Evolutionary conservation across 2,329 filamentous ascomycete species (phyloP).

Genomic region (Aspergillus sp.): DNA sequence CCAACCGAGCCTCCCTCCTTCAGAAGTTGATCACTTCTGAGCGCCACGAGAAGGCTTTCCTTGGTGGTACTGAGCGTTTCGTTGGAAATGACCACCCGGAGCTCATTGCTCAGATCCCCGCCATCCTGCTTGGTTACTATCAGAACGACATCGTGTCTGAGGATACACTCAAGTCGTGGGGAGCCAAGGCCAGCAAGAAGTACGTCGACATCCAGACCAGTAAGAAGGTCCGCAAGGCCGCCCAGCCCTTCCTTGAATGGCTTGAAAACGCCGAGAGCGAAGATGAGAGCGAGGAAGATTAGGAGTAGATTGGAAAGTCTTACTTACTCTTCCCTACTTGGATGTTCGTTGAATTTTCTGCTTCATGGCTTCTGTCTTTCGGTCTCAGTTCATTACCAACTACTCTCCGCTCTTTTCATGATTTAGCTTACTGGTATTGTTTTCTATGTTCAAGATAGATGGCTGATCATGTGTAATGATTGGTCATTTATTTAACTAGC

Average conservation of each 20-base stretch:
- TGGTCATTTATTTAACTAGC: conserved; percentile 1
- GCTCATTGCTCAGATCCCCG: conserved; percentile 67
- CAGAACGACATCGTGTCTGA: conserved; percentile 82
- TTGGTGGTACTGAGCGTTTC: conserved; percentile 91
- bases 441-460: not conserved
- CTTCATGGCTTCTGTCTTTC: not conserved
- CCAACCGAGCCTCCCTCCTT: conserved; percentile 72
- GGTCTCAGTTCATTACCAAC: conserved; percentile 4
- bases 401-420: conserved; percentile 5
- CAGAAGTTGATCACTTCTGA: conserved; percentile 90
- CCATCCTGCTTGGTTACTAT: conserved; percentile 84
- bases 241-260: conserved; percentile 90
- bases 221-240: conserved; percentile 92
- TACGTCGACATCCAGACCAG: conserved; percentile 83
- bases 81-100: conserved; percentile 73
- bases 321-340: not conserved
- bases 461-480: not conserved
- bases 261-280: conserved; percentile 75
- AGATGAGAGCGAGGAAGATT: conserved; percentile 54
- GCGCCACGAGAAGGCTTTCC: conserved; percentile 87
- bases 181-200: conserved; percentile 93
- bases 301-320: conserved; percentile 3
- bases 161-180: conserved; percentile 84
- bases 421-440: not conserved
- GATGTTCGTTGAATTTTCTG: not conserved